Conservation (phyloP, 2,329 filamentous ascomycete species). For the Karstenula rhodostoma region DNA sequence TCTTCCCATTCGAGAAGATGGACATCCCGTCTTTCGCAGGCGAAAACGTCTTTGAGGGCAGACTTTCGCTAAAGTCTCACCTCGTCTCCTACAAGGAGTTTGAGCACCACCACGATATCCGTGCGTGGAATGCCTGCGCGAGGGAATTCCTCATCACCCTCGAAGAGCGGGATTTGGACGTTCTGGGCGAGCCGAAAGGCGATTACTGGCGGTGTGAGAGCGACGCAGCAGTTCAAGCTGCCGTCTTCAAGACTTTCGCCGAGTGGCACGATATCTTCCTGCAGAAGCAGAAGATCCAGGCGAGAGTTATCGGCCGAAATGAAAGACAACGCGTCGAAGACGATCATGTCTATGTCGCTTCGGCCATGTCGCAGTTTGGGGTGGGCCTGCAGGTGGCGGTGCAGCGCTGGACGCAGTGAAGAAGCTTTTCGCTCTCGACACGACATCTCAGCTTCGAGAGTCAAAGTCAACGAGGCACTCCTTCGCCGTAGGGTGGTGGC, state of each 20-base stretch:
- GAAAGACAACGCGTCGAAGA: neutral
- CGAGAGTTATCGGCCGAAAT: neutral
- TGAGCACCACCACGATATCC: neutral
- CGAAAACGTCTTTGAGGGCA: slow-evolving; percentile 3
- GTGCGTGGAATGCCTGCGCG: neutral
- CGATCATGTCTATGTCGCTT: neutral
- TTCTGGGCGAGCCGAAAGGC: neutral
- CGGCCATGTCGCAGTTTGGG: neutral
- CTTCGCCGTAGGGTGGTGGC: slow-evolving; percentile 4
- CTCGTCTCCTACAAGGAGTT: neutral
- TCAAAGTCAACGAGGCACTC: neutral
- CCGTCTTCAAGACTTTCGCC: slow-evolving; percentile 1
- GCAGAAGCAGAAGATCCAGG: neutral
- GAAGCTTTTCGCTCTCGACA: neutral
- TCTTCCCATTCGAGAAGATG: neutral
- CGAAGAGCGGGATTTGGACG: neutral
- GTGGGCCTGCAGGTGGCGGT: neutral
- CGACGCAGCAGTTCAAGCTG: neutral
- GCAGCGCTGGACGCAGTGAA: neutral
- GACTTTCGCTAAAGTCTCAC: neutral
- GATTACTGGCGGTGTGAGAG: neutral
- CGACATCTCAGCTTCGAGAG: neutral
- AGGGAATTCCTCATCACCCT: neutral
- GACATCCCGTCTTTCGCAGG: neutral
- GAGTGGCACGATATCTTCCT: slow-evolving; percentile 4